Conservation (phyloP, 306 rosid species). For the Pyrus betulifolia region DNA sequence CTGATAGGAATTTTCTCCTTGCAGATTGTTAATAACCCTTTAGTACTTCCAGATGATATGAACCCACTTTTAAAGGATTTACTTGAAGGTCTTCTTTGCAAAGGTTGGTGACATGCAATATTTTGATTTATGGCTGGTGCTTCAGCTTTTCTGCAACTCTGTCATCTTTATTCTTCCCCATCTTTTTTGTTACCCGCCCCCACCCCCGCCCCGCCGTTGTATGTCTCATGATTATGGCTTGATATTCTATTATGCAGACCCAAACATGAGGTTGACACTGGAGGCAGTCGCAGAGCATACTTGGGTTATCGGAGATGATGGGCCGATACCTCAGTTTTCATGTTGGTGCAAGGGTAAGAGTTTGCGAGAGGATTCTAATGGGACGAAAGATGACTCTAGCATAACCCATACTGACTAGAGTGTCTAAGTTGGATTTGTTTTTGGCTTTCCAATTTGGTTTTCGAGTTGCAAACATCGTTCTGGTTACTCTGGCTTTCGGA, state of each 20-base stretch:
- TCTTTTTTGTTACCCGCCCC: neutral
- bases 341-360: slow-evolving; percentile 87
- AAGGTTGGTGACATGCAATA: slow-evolving; percentile 40
- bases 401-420: slow-evolving; percentile 27
- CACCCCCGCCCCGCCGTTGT: neutral
- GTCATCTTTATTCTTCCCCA: neutral
- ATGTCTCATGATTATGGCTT: neutral
- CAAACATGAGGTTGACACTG: slow-evolving; percentile 61
- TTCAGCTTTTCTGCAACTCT: neutral
- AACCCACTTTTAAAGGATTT: slow-evolving; percentile 56
- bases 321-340: slow-evolving; percentile 51
- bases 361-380: slow-evolving; percentile 30
- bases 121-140: neutral
- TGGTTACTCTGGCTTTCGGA: neutral
- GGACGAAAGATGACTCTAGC: slow-evolving; percentile 21
- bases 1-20: slow-evolving; percentile 2
- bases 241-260: slow-evolving; percentile 42
- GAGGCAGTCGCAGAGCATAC: slow-evolving; percentile 49
- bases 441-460: slow-evolving; percentile 2
- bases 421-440: slow-evolving; percentile 26
- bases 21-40: slow-evolving; percentile 79
- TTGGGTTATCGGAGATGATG: slow-evolving; percentile 78
- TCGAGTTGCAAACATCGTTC: neutral
- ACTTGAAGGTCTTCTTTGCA: slow-evolving; percentile 80
- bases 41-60: slow-evolving; percentile 67